Evolutionary conservation across 179 eudicot species (phyloP).

Genomic region (Monotropa hypopitys): DNA sequence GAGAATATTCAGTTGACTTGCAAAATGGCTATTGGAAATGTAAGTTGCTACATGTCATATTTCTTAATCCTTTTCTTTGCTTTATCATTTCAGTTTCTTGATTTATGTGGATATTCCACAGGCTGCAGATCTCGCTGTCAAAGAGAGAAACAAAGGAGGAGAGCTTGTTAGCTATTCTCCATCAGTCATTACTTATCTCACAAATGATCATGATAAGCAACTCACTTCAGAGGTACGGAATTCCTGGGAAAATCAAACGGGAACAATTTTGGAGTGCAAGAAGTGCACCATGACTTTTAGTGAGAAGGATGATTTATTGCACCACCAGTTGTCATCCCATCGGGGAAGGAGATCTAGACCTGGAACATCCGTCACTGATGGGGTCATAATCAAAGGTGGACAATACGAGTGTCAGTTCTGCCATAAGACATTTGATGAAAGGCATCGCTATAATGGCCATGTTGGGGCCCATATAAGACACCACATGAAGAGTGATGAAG

Average conservation of each 20-base stretch:
- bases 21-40: slow-evolving; percentile 26
- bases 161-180: slow-evolving; percentile 13
- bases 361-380: slow-evolving; percentile 48
- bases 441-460: slow-evolving; percentile 62
- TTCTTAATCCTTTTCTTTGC: not conserved
- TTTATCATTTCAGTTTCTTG: slow-evolving; percentile 8
- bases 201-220: slow-evolving; percentile 30
- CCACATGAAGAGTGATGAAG: slow-evolving; percentile 44
- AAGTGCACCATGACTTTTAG: slow-evolving; percentile 49
- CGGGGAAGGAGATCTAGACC: slow-evolving; percentile 50
- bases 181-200: slow-evolving; percentile 13
- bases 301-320: slow-evolving; percentile 47
- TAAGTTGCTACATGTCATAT: slow-evolving; percentile 24
- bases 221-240: slow-evolving; percentile 16
- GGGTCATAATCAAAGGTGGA: slow-evolving; percentile 48
- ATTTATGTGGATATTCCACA: slow-evolving; percentile 17
- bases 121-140: slow-evolving; percentile 25
- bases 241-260: slow-evolving; percentile 17
- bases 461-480: slow-evolving; percentile 62
- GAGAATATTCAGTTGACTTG: slow-evolving; percentile 16
- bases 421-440: slow-evolving; percentile 52
- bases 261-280: slow-evolving; percentile 37
- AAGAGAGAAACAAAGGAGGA: slow-evolving; percentile 6
- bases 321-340: slow-evolving; percentile 55
- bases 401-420: slow-evolving; percentile 73